These are phyloP conservation scores for Apiotrichum gracile DNA, from an alignment of 1,284 basidiomycete species.

Conservation along the genomic window DNA sequence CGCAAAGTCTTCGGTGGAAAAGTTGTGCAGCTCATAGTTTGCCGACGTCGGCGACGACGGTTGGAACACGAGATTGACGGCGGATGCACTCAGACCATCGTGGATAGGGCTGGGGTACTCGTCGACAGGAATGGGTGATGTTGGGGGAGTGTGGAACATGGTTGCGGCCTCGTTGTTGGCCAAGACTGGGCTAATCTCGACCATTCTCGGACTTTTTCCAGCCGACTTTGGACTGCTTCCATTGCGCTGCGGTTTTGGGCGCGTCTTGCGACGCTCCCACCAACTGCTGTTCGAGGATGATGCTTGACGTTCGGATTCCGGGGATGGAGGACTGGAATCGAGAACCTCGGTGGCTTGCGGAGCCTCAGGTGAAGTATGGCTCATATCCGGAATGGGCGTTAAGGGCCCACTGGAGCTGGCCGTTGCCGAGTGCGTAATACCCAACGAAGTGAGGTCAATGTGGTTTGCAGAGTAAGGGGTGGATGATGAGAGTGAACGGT, in stretches of 20 bases:
- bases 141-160: conserved; percentile 1
- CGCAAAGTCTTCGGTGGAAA: conserved; percentile 75
- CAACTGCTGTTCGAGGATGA: neutral
- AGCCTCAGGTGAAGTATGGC: neutral
- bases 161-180: neutral
- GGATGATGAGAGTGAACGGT: neutral
- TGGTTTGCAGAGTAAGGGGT: neutral
- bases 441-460: neutral
- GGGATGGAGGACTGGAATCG: neutral
- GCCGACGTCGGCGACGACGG: conserved; percentile 13
- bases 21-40: conserved; percentile 38
- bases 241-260: neutral
- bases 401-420: conserved; percentile 14
- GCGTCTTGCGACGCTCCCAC: conserved; percentile 13
- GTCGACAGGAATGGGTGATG: conserved; percentile 6
- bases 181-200: neutral
- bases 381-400: conserved; percentile 10
- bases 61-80: conserved; percentile 18
- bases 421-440: neutral
- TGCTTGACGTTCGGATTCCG: neutral
- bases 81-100: neutral
- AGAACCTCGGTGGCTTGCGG: neutral
- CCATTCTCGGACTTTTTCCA: neutral
- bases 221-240: neutral
- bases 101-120: neutral